Base-by-base conservation (phyloP, 495 filamentous ascomycete species). In the Clohesyomyces aquaticus region DNA sequence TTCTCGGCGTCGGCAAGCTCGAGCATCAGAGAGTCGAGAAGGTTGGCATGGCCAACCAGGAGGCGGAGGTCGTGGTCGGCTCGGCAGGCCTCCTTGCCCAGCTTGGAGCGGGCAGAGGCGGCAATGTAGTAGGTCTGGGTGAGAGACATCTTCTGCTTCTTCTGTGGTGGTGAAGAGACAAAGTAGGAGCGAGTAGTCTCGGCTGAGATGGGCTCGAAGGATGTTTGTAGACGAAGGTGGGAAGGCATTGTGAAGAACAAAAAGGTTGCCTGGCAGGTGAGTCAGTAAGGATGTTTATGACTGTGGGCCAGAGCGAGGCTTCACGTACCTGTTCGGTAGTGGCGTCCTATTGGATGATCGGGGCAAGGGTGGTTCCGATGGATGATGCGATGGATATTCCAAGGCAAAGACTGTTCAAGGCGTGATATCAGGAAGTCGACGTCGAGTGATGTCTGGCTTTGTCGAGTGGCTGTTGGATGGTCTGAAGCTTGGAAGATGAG, bases 51-150 rank as follows among this genome's bases (percentile, higher is more conserved):
- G 60, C 95, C 88, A 64, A 98, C 94, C 55, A 98, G 85, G 12
- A 93, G 86, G 71, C 93, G 86, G 61, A 98, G 89, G 80, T 97
- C 87, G 81, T 98, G 95, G 73, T 98, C 95, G 69, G 88, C 81
- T 63, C 86, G 86, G 77, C 86, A 85, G 82, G 94, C 94, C 79
- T 97, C 93, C 55, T 81, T 83, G 61, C 91, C 89, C 71, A 98
- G 92, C 91, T 98, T 98, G 74, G 86, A 87, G 69, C 94, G 86
- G 75, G 94, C 94, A 77, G 91, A 91, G 82, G 95, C 90, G 72
- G 95, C 94, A 69, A 98, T 87, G 81, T 91, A 95, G 87, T 96
- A 98, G 65, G 93, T 97, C 79, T 97, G 91, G 3, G 94, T 92
- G 78, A 98, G 87, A 74, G 87, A 91, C 94, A 98, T 98, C 80